Conservation (phyloP, 2,329 filamentous ascomycete species). For the Botrytis elliptica region DNA sequence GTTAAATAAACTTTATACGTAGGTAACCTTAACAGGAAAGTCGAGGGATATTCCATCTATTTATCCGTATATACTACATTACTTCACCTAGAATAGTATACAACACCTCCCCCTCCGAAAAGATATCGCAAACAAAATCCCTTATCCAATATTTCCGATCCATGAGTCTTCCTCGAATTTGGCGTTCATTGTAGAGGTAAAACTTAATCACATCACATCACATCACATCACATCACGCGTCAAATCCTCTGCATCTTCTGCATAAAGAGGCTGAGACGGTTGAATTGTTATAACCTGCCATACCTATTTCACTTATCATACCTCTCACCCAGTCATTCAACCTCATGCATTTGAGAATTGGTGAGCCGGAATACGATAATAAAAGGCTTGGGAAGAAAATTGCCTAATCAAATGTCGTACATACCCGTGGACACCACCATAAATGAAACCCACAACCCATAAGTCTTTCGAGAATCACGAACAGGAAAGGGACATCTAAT, state of each 20-base stretch:
- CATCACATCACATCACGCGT: not conserved
- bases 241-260: not conserved
- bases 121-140: not conserved
- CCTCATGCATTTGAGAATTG: not conserved
- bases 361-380: not conserved
- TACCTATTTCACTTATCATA: not conserved
- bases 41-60: not conserved
- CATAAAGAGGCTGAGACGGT: not conserved
- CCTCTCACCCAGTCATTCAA: not conserved
- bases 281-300: not conserved
- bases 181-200: not conserved
- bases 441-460: too few species aligned
- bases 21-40: not conserved
- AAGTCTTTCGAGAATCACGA: too few species aligned
- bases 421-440: not conserved
- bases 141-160: not conserved
- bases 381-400: not conserved
- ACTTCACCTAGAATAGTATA: not conserved
- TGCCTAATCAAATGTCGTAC: not conserved
- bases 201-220: too few species aligned
- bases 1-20: not conserved
- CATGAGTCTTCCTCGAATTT: not conserved
- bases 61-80: not conserved
- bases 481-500: too few species aligned
- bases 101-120: too few species aligned